Percentiles rank a stretch among this genome's conserved stretches.
Conservation (phyloP, 2,329 filamentous ascomycete genomes). For the Nemania bipapillata region DNA sequence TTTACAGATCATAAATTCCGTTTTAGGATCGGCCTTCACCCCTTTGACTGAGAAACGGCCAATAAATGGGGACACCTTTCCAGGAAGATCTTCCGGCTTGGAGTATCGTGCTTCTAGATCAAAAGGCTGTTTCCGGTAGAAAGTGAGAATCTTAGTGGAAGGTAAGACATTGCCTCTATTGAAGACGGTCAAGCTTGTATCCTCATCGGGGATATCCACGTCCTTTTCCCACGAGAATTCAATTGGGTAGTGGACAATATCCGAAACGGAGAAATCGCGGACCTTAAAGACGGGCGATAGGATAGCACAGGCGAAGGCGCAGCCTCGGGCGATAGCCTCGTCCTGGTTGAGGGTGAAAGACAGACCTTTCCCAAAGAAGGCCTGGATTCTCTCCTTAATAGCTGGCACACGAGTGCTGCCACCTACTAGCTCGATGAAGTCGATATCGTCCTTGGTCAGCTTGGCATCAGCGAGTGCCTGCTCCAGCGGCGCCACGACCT, state of each 20-base stretch:
- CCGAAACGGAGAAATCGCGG: slow-evolving; percentile 96
- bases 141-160: slow-evolving; percentile 98
- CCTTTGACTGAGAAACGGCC: slow-evolving; percentile 98
- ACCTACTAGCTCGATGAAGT: slow-evolving; percentile 91
- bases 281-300: slow-evolving; percentile 98
- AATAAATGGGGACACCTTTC: slow-evolving; percentile 93
- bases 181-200: slow-evolving; percentile 96
- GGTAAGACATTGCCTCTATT: slow-evolving; percentile 97
- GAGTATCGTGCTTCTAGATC: slow-evolving; percentile 95
- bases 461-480: slow-evolving; percentile 94
- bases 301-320: slow-evolving; percentile 96
- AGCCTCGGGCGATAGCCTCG: slow-evolving; percentile 93
- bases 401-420: slow-evolving; percentile 93
- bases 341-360: slow-evolving; percentile 99
- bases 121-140: slow-evolving; percentile 98
- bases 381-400: slow-evolving; percentile 87
- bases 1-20: slow-evolving; percentile 99
- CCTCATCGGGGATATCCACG: slow-evolving; percentile 96
- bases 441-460: slow-evolving; percentile 90
- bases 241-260: slow-evolving; percentile 97
- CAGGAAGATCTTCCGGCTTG: slow-evolving; percentile 85
- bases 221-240: slow-evolving; percentile 99
- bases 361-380: slow-evolving; percentile 90
- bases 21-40: slow-evolving; percentile 90
- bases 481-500: slow-evolving; percentile 79